These are phyloP conservation scores for Cutaneotrichosporon mucoides DNA, from an alignment of 1,284 basidiomycete species.

Conservation along the genomic window DNA sequence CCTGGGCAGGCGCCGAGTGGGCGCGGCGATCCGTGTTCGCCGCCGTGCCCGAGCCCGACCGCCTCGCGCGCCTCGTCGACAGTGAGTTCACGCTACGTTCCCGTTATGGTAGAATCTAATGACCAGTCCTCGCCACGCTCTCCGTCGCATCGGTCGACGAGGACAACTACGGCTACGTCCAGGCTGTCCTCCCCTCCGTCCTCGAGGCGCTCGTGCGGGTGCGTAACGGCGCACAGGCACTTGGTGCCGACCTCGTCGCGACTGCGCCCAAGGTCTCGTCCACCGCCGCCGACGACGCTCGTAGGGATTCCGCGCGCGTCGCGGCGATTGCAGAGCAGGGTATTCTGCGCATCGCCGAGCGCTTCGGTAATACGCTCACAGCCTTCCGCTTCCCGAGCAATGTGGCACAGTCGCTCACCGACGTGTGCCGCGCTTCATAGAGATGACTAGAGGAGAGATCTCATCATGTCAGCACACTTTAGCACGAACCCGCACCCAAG, in stretches of 20 bases:
- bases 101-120: too few relatives aligned
- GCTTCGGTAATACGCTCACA: constrained; percentile 34
- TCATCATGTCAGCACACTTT: neutral
- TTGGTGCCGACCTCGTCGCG: constrained; percentile 25
- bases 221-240: constrained; percentile 21
- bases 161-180: constrained; percentile 43
- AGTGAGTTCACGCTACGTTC: too few relatives aligned
- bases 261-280: constrained; percentile 15
- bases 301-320: constrained; percentile 3
- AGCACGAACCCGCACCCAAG: too few relatives aligned
- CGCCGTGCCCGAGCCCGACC: constrained; percentile 28
- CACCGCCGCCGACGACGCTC: constrained; percentile 11
- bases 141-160: constrained; percentile 38
- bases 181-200: constrained; percentile 38
- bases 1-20: constrained; percentile 36
- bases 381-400: constrained; percentile 39
- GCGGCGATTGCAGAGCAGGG: constrained; percentile 23
- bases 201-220: constrained; percentile 42
- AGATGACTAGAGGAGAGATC: neutral
- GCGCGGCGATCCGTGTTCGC: constrained; percentile 22
- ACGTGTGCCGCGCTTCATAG: constrained; percentile 27
- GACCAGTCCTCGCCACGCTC: constrained; percentile 32
- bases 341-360: constrained; percentile 29
- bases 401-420: constrained; percentile 30
- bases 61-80: constrained; percentile 32